A percentile compares a stretch with the other conserved stretches of the same genome.
Conservation (phyloP, 1,139 yeast genomes). For the Debaryomyces udenii region DNA sequence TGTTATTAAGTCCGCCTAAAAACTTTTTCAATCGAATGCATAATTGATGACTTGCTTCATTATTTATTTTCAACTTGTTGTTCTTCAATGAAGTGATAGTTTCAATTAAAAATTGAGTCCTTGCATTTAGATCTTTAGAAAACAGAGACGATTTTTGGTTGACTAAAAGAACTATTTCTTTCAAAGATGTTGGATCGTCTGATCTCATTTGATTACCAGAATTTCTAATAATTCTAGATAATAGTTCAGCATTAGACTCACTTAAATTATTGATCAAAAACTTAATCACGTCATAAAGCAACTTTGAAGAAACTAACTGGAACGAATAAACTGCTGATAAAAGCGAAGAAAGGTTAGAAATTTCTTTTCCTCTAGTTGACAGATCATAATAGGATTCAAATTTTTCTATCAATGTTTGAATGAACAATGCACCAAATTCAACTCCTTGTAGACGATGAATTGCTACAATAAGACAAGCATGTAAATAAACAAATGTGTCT, state of each 20-base stretch:
- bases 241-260: conserved; percentile 76
- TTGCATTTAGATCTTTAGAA: conserved; percentile 47
- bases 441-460: conserved; percentile 79
- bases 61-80: conserved; percentile 65
- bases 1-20: conserved; percentile 52
- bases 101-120: conserved; percentile 83
- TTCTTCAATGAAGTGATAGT: conserved; percentile 84
- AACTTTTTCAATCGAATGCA: conserved; percentile 68
- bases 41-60: conserved; percentile 53
- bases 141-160: conserved; percentile 39
- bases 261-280: conserved; percentile 58
- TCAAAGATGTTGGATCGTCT: conserved; percentile 87
- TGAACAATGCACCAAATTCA: conserved; percentile 86
- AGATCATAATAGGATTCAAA: conserved; percentile 46
- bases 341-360: conserved; percentile 71
- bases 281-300: conserved; percentile 76
- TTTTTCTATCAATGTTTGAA: conserved; percentile 76
- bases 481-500: conserved; percentile 78
- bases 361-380: conserved; percentile 50
- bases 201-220: conserved; percentile 85
- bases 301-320: conserved; percentile 70
- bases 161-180: conserved; percentile 72
- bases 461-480: conserved; percentile 78
- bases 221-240: conserved; percentile 69
- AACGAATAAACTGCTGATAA: conserved; percentile 78